Evolutionary conservation across 2,329 filamentous ascomycete species (phyloP).

Genomic region (Apiospora kogelbergensis): DNA sequence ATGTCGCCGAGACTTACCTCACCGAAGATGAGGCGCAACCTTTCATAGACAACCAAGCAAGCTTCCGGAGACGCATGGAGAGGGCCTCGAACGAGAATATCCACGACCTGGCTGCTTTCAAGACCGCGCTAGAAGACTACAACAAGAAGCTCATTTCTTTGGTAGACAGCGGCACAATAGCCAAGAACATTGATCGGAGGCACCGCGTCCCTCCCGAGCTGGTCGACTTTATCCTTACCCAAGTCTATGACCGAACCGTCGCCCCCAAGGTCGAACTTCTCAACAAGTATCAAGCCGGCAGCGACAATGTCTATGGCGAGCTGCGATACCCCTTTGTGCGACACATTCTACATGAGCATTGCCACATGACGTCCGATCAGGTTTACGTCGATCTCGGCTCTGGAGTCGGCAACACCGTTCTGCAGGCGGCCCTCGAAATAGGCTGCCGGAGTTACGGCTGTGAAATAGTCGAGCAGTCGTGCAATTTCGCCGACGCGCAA

Average conservation of each 20-base stretch:
- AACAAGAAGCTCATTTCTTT: conserved; percentile 69
- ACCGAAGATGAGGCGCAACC: conserved; percentile 65
- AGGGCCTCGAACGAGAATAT: conserved; percentile 70
- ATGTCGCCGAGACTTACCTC: conserved; percentile 75
- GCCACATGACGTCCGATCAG: conserved; percentile 75
- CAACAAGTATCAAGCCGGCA: conserved; percentile 83
- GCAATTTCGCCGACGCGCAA: conserved; percentile 77
- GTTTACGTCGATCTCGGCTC: conserved; percentile 95
- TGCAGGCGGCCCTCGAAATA: conserved; percentile 90
- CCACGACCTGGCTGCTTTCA: conserved; percentile 66
- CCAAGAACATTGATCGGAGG: conserved; percentile 67
- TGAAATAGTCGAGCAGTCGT: conserved; percentile 92
- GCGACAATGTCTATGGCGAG: conserved; percentile 94
- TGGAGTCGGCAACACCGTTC: conserved; percentile 91
- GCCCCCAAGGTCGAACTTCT: conserved; percentile 84
- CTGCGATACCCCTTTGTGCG: conserved; percentile 82
- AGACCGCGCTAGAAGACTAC: conserved; percentile 71
- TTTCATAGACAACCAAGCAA: conserved; percentile 70
- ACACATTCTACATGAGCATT: conserved; percentile 74
- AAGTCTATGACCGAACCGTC: conserved; percentile 90
- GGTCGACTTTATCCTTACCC: conserved; percentile 77
- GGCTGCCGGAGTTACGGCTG: conserved; percentile 96
- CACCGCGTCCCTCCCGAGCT: conserved; percentile 70
- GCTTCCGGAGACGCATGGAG: conserved; percentile 75
- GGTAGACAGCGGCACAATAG: conserved; percentile 69